Evolutionary conservation across 208 protist species (phyloP).

Genomic region (Acanthamoeba castellanii): DNA sequence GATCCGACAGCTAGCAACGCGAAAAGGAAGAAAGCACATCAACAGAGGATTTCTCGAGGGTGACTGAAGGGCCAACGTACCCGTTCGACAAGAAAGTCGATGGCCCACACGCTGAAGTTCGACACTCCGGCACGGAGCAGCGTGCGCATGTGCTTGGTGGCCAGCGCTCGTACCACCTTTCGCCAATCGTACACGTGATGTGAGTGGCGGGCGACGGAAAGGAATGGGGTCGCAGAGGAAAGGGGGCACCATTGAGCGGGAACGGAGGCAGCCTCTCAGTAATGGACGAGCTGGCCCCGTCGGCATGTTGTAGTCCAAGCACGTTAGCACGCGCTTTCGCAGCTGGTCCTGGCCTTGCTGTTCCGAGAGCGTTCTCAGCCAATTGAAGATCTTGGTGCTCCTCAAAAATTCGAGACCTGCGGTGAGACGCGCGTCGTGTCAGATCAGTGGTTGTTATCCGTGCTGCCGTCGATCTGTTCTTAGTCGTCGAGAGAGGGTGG

Average conservation of each 20-base stretch:
- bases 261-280: not conserved
- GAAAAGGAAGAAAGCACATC: not conserved
- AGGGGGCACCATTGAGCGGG: conserved; percentile 2
- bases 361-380: conserved; percentile 46
- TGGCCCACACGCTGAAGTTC: conserved; percentile 83
- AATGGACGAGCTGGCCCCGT: conserved; percentile 25
- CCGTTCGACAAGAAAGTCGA: conserved; percentile 77
- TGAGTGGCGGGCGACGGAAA: not conserved
- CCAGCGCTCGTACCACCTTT: conserved; percentile 67
- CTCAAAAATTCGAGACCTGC: conserved; percentile 61
- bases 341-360: conserved; percentile 52
- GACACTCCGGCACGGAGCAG: conserved; percentile 79
- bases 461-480: not conserved
- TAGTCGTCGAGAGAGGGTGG: not conserved
- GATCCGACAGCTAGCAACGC: conserved; percentile 78
- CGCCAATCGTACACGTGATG: not conserved
- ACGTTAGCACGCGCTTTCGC: conserved; percentile 56
- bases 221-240: not conserved
- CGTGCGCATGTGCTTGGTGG: conserved; percentile 79
- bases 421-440: not conserved
- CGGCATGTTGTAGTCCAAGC: conserved; percentile 63
- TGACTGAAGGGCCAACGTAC: conserved; percentile 1
- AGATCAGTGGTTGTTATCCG: not conserved
- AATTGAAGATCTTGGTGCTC: conserved; percentile 43
- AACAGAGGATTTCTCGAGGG: not conserved